A percentile compares a stretch with the other conserved stretches of the same genome.
These are phyloP conservation scores for Tolypocladium paradoxum DNA, from an alignment of 2,329 filamentous ascomycete genomes.

Conservation along the genomic window DNA sequence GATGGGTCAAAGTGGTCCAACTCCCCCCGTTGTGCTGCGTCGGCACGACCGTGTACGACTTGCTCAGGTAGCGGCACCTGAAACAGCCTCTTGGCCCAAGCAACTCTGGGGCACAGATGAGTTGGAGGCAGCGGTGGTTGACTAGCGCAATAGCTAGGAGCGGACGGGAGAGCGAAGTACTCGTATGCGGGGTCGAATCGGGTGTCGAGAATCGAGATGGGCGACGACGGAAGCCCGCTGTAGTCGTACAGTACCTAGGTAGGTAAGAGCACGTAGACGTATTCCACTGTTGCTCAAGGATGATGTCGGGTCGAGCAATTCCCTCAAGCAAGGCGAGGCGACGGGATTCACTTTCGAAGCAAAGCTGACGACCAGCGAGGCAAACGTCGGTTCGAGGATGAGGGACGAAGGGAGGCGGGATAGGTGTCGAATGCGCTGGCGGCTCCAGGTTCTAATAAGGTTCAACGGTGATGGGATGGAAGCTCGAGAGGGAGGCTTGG, in stretches of 20 bases:
- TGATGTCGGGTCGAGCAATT: not conserved
- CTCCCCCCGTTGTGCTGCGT: not conserved
- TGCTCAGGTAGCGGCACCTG: not conserved
- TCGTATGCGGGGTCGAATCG: not conserved
- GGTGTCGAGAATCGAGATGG: not conserved
- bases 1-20: not conserved
- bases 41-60: not conserved
- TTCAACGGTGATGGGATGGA: not conserved
- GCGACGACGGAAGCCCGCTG: not conserved
- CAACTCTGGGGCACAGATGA: not conserved
- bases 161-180: not conserved
- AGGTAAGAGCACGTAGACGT: too few species aligned
- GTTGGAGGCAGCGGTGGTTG: not conserved
- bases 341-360: not conserved
- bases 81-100: not conserved
- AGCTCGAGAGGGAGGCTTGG: not conserved
- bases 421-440: not conserved
- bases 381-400: not conserved
- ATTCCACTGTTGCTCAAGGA: not conserved
- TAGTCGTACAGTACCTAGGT: too few species aligned
- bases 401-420: not conserved
- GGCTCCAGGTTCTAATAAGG: not conserved
- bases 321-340: not conserved
- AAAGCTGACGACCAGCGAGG: not conserved
- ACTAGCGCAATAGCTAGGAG: not conserved